phyloP scores from a whole-genome alignment of 116 monocot genomes.

The Thalassia testudinum region DNA sequence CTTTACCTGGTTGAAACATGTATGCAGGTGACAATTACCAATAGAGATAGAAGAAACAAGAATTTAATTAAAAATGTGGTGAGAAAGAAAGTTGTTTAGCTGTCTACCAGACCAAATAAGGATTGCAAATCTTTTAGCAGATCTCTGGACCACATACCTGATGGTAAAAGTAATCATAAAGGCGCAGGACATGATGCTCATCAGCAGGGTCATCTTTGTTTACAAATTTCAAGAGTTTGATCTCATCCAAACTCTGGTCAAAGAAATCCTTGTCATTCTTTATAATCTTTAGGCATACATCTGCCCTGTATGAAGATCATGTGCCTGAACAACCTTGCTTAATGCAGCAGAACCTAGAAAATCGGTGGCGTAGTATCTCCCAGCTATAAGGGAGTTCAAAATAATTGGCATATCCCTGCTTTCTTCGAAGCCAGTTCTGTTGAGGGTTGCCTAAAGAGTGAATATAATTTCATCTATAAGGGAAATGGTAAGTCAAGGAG shows the following conservation, averaged over 20 bases:
- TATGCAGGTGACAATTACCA: too few species aligned
- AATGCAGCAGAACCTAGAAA: constrained; percentile 96
- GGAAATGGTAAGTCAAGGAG: too few species aligned
- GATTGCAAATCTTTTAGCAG: too few species aligned
- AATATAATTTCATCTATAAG: too few species aligned
- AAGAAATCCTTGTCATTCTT: constrained; percentile 99
- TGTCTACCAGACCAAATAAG: too few species aligned
- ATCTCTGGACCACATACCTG: constrained; percentile 42
- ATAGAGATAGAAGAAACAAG: too few species aligned
- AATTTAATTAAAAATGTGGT: too few species aligned
- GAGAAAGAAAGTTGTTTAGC: too few species aligned
- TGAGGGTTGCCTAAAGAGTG: too few species aligned
- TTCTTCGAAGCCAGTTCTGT: constrained; percentile 97
- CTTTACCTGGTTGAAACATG: too few species aligned
- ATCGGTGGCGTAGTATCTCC: constrained; percentile 94
- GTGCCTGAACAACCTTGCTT: constrained; percentile 98
- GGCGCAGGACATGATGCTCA: constrained; percentile 80
- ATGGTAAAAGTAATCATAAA: constrained; percentile 98
- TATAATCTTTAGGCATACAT: constrained; percentile 97
- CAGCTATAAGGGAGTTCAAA: constrained; percentile 89
- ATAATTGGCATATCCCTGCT: constrained; percentile 92
- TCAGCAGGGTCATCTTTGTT: constrained; percentile 97
- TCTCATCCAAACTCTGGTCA: constrained; percentile 99
- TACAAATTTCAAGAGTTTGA: constrained; percentile 93
- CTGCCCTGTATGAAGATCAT: constrained; percentile 95